phyloP scores from a whole-genome alignment of 1,284 basidiomycete genomes.

The Boletellus sp. region DNA sequence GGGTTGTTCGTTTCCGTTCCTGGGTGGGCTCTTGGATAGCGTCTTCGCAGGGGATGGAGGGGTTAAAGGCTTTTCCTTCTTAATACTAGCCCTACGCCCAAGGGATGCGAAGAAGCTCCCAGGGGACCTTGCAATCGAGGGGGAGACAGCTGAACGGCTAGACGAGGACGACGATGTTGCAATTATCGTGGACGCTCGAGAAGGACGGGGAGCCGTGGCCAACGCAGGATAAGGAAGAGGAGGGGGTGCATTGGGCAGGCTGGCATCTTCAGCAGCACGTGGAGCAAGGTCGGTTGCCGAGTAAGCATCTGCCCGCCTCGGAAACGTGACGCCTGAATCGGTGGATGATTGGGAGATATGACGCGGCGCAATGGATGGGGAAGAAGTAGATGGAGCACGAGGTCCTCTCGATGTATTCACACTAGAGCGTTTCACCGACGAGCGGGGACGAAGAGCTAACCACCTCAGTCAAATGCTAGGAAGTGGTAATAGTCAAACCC shows the following conservation, averaged over 20 bases:
- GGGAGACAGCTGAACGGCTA: conserved; percentile 25
- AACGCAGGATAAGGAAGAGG: conserved; percentile 75
- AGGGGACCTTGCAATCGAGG: conserved; percentile 38
- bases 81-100: conserved; percentile 65
- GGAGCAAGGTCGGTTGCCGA: conserved; percentile 68
- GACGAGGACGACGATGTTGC: conserved; percentile 36
- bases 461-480: conserved; percentile 10
- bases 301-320: conserved; percentile 70
- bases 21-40: conserved; percentile 43
- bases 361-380: conserved; percentile 47
- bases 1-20: conserved; percentile 29
- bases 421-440: conserved; percentile 23
- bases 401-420: conserved; percentile 24
- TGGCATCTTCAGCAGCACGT: conserved; percentile 41
- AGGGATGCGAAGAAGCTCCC: conserved; percentile 72
- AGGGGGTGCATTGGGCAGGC: conserved; percentile 54
- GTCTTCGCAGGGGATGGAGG: conserved; percentile 36
- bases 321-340: conserved; percentile 74
- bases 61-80: conserved; percentile 34
- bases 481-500: conserved; percentile 8
- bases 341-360: conserved; percentile 68
- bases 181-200: conserved; percentile 28
- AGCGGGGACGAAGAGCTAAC: conserved; percentile 28
- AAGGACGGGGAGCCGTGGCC: conserved; percentile 33
- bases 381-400: conserved; percentile 31